Evolutionary conservation across 2,329 filamentous ascomycete genomes (phyloP), one percentile per base, ranked within the genome.

Genomic region (Beauveria bassiana): DNA sequence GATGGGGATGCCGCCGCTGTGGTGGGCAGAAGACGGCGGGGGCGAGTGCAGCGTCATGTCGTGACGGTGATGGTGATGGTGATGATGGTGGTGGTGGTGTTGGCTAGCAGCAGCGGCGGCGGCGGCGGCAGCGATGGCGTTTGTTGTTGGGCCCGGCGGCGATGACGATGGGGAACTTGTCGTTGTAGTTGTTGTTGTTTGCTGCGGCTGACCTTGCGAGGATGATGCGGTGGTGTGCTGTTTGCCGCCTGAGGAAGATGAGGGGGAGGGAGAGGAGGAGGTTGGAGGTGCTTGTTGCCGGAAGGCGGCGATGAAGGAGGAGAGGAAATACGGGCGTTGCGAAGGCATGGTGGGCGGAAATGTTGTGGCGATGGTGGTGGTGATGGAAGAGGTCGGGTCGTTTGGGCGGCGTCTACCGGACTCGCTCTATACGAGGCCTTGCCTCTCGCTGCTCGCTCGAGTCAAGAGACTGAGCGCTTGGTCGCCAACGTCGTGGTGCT

Each of bases 241-340:
- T 28, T 55, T 50, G 54, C 16, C 62, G 65, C 77, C 76, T 38
- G 12, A 12, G 34, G 34, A 38, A 38, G 34, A 16, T 2, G 34
- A 38, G 12, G 34, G 14, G 34, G 34, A 38, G 34, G 34, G 12
- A 5, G 65, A 62, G 40, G 67, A 68, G 70, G 67, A 68, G 70
- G 69, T 71, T 68, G 47, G 75, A 66, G 22, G 77, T 72, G 14
- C 73, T 70, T 78, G 78, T 62, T 79, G 79, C 57, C 81, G 79
- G 69, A 83, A 81, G 71, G 81, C 79, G 70, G 80, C 78, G 71
- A 83, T 77, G 73, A 83, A 82, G 68, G 78, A 79, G 52, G 81
- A 81, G 68, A 83, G 78, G 73, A 83, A 82, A 71, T 79, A 83
- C 52, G 81, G 80, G 55, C 80, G 78, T 68, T 83, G 80, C 42